A percentile compares a stretch with the other conserved stretches of the same genome.
These are phyloP conservation scores for Nicotiana paniculata DNA, from an alignment of 257 asterid species.

Conservation along the genomic window DNA sequence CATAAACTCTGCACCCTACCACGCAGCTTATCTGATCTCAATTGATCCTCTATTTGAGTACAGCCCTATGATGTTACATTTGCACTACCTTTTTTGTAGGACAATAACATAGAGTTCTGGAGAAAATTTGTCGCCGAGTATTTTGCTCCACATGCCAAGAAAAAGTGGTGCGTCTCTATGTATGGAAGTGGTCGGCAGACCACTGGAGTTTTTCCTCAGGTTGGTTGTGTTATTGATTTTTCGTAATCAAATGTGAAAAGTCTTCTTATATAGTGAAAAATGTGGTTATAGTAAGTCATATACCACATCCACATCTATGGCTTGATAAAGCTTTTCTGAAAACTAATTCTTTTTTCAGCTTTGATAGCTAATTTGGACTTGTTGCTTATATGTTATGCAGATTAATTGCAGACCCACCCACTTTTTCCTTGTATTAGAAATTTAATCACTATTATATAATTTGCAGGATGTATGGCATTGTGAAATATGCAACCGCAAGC, in stretches of 20 bases:
- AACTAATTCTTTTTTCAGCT: background rate
- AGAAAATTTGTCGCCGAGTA: constrained; percentile 83
- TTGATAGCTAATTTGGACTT: background rate
- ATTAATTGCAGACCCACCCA: background rate
- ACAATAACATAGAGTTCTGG: constrained; percentile 87
- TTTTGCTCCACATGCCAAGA: constrained; percentile 90
- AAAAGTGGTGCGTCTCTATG: constrained; percentile 98
- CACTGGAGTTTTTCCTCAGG: constrained; percentile 96
- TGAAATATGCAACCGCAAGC: constrained; percentile 93
- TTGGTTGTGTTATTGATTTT: constrained; percentile 10
- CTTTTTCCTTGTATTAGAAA: background rate
- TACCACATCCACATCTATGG: background rate
- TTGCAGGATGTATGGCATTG: constrained; percentile 98
- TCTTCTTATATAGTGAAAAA: background rate
- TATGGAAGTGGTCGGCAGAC: constrained; percentile 95
- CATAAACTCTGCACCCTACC: background rate
- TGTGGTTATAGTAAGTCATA: background rate
- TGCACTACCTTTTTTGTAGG: constrained; percentile 34
- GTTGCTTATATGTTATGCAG: background rate
- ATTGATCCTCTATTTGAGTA: background rate
- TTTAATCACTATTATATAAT: background rate
- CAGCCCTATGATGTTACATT: background rate
- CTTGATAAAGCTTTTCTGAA: background rate
- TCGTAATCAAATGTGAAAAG: background rate
- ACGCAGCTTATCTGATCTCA: background rate